Base-by-base conservation (phyloP, 495 filamentous ascomycete genomes). In the Letharia columbiana region DNA sequence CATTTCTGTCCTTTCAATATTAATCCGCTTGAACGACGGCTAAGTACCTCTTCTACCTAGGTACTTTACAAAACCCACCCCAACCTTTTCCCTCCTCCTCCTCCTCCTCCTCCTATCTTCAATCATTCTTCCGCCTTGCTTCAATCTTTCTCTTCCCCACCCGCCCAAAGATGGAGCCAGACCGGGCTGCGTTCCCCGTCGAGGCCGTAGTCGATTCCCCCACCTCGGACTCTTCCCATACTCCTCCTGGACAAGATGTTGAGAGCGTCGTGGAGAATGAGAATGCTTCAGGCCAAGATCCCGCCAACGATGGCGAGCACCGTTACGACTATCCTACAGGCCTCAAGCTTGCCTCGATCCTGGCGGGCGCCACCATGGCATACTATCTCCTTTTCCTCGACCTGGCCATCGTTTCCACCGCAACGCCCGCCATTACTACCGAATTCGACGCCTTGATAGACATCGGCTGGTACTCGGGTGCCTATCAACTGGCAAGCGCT, bases 301-400 rank as follows among this genome's bases (percentile, higher is more conserved):
- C 66, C 66, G 66, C 66, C 65, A 68, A 68, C 50, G 66, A 67
- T 68, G 66, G 66, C 66, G 66, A 67, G 54, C 54, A 62, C 60
- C 60, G n/a, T n/a, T 62, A 62, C 60, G 60, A 62, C 60, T 62
- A 47, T 62, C 60, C 60, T 62, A 62, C 60, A 28, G 62, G 62
- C 62, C 49, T 64, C 62, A 50, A 52, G 62, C 62, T 64, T 37
- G 44, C 37, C 41, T 67, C 69, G 44, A 64, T 64, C 62, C 49
- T 64, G 47, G 62, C 49, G 28, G 62, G 44, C 13, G 64, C 78
- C n/a, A 77, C 75, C 0, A 35, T 81, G 12, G 77, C 75, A 23
- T 69, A 71, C 9, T 83, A 82, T 68, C 63, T 84, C 42, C 75
- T 84, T 72, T 65, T 84, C 49, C 68, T 86, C 8, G 83, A 84